Base-by-base conservation (phyloP, 1,284 basidiomycete genomes). In the Naganishia albida region DNA sequence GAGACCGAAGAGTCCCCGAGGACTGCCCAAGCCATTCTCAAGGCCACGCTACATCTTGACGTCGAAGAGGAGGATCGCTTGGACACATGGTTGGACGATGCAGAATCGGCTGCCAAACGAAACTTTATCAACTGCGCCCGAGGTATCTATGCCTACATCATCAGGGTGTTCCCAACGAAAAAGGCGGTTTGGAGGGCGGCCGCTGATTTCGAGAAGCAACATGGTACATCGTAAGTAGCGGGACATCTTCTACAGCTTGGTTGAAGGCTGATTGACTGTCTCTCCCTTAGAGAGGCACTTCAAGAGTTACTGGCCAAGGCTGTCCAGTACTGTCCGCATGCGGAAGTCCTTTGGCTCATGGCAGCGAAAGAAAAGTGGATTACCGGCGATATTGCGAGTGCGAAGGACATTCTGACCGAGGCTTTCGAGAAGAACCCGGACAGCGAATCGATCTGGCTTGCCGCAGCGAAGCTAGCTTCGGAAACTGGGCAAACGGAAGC, bases 281-380 rank as follows among this genome's bases (percentile, higher is more conserved):
- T 50, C 2, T 30, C 20, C 28, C 51, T 12, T 20, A 25, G 68
- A 90, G 88, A 90, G 68, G 87, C 88, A 16, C 83, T 97, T n/a
- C 87, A 92, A 72, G 86, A 86, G 0, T 84, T 98, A 1, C 84
- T 98, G 44, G 84, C 84, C 57, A 85, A 88, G 48, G 93, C 94
- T 0, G 91, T 95, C 20, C 83, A 88, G 64, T 87, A 90, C 74
- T 95, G 92, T 74, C 94, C 95, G 0, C 90, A 93, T 70, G 93
- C 93, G 1, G 95, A 99, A 77, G 88, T 92, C 0, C 82, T 99
- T 1, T 99, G 96, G 95, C 84, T 99, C 51, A 94, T 96, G 90
- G 87, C 89, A 63, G 95, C 95, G 2, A 94, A 96, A 78, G 93
- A 97, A 80, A 91, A 91, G 74, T 95, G 93, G 91, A 75, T 91